Conservation (phyloP, 805 yeast genomes). For the Saturnispora ahearnii region DNA sequence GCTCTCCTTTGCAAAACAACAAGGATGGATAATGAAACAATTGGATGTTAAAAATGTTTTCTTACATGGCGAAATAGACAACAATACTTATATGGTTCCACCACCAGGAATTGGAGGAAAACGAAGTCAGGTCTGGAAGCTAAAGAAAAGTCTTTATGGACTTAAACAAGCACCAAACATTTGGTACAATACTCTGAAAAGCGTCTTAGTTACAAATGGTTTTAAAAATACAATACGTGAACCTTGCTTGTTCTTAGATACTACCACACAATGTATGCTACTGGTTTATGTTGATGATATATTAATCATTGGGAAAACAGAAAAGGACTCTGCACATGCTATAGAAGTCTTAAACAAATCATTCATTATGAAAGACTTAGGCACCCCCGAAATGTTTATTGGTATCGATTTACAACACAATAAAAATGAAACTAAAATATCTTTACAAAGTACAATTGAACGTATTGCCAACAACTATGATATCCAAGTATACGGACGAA, state of each 20-base stretch:
- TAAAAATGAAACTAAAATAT: neutral
- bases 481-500: neutral
- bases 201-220: neutral
- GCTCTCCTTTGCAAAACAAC: neutral
- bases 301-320: neutral
- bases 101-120: neutral
- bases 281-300: neutral
- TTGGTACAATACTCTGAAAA: neutral
- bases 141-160: conserved; percentile 4
- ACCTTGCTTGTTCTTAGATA: neutral
- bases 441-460: neutral
- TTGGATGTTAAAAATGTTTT: conserved; percentile 11
- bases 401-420: neutral
- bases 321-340: neutral
- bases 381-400: neutral
- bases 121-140: neutral
- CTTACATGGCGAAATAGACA: conserved; percentile 8
- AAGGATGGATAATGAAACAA: conserved; percentile 2
- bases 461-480: neutral
- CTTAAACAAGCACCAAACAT: conserved; percentile 4
- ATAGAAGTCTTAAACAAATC: neutral
- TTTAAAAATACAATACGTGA: neutral
- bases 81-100: conserved; percentile 6
- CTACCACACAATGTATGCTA: neutral
- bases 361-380: neutral